Conservation (phyloP, 1,284 basidiomycete genomes). For the Sphagnurus paluster region DNA sequence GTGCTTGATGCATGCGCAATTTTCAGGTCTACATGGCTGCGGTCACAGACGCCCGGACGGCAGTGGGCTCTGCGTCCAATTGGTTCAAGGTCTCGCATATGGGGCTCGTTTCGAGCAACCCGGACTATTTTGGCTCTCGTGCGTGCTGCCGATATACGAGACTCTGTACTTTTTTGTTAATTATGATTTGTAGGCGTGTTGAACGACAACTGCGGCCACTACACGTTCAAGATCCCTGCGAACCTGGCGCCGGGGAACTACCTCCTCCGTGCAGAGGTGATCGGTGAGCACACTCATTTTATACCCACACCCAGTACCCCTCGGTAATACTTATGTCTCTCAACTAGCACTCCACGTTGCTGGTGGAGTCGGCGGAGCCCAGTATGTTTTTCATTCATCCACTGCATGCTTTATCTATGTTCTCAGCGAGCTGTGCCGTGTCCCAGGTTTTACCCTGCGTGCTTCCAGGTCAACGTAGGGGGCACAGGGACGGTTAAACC, state of each 20-base stretch:
- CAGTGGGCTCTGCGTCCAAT: conserved; percentile 38
- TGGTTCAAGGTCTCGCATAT: conserved; percentile 58
- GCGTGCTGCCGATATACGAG: neutral
- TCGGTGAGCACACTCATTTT: conserved; percentile 32
- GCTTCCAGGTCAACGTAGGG: conserved; percentile 48
- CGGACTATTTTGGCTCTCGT: conserved; percentile 46
- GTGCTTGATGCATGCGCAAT: neutral
- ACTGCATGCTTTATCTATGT: no score
- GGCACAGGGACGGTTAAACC: conserved; percentile 41
- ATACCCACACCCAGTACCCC: no score
- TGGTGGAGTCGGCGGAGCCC: conserved; percentile 42
- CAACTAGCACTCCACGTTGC: conserved; percentile 47
- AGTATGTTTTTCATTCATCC: no score
- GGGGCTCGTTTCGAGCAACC: conserved; percentile 46
- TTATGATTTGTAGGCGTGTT: conserved; percentile 29
- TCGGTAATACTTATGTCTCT: neutral
- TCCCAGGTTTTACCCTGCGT: conserved; percentile 47
- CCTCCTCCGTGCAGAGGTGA: conserved; percentile 52
- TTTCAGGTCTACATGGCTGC: conserved; percentile 46
- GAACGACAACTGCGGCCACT: conserved; percentile 53
- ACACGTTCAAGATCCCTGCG: conserved; percentile 46
- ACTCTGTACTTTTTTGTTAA: no score
- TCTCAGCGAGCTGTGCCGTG: neutral
- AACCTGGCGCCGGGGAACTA: conserved; percentile 50
- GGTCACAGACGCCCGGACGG: conserved; percentile 45